A percentile compares a stretch with the other conserved stretches of the same genome.
Conservation (phyloP, 345 rosid species). For the Citrus hindsii region DNA sequence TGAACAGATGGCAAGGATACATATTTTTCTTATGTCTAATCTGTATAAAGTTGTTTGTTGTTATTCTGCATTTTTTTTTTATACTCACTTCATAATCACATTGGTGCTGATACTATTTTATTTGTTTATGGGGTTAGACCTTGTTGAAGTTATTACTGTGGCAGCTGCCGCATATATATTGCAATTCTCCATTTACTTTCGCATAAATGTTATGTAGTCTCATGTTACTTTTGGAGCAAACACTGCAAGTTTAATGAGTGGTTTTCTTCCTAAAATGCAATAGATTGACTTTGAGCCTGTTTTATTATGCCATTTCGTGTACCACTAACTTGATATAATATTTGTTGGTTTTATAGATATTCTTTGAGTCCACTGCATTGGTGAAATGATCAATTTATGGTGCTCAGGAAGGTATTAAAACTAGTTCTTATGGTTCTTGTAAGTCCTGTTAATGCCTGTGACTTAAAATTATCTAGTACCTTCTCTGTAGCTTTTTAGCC, state of each 20-base stretch:
- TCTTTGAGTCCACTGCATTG: constrained; percentile 17
- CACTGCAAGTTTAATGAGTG: not conserved
- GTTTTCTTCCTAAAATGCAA: not conserved
- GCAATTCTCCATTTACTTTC: not conserved
- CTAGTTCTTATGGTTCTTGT: too few relatives aligned
- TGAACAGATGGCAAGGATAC: not conserved
- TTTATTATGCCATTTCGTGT: not conserved
- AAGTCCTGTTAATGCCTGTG: too few relatives aligned
- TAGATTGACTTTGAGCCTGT: not conserved
- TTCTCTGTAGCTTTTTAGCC: too few relatives aligned
- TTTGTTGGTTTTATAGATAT: constrained; percentile 25
- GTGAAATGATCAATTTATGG: constrained; percentile 67
- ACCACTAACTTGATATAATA: constrained; percentile 7
- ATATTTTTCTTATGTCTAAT: not conserved
- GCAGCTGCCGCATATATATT: not conserved
- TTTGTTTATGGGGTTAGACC: not conserved
- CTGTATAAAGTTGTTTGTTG: not conserved
- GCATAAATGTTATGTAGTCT: not conserved
- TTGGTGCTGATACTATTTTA: not conserved
- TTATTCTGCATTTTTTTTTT: constrained; percentile 1
- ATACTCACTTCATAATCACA: constrained; percentile 1
- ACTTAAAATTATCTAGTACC: too few relatives aligned
- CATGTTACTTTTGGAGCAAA: constrained; percentile 1
- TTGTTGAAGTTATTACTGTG: not conserved
- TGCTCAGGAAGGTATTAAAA: constrained; percentile 45